Evolutionary conservation across 2,329 filamentous ascomycete genomes (phyloP).

Genomic region (Colletotrichum cordylinicola): DNA sequence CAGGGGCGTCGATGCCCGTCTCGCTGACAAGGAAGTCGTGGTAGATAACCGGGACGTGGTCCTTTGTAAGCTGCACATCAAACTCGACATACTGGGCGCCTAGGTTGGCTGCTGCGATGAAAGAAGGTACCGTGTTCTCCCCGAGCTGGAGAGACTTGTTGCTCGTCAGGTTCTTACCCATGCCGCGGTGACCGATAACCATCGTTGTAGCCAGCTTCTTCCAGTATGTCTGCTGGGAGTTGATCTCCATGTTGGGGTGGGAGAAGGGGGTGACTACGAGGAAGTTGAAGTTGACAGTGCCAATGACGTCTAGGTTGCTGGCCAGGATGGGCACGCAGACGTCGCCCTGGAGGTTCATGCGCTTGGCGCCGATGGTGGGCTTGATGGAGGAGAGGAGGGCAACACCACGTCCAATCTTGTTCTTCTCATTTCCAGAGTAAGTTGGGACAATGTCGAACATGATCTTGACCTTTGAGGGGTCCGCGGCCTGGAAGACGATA

Average conservation of each 20-base stretch:
- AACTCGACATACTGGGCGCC: slow-evolving; percentile 79
- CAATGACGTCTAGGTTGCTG: slow-evolving; percentile 86
- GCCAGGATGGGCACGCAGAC: slow-evolving; percentile 91
- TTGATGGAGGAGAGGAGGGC: slow-evolving; percentile 88
- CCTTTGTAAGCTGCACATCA: slow-evolving; percentile 98
- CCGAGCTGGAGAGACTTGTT: slow-evolving; percentile 91
- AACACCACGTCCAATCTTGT: slow-evolving; percentile 87
- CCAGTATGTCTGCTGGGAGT: slow-evolving; percentile 93
- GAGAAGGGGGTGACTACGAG: slow-evolving; percentile 92
- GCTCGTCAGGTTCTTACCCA: slow-evolving; percentile 88
- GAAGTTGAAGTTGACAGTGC: slow-evolving; percentile 96
- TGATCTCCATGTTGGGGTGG: slow-evolving; percentile 93
- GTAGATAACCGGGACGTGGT: slow-evolving; percentile 97
- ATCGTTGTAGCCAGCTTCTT: slow-evolving; percentile 89
- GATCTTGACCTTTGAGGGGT: slow-evolving; percentile 83
- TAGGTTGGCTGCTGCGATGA: slow-evolving; percentile 93
- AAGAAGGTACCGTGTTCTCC: slow-evolving; percentile 94
- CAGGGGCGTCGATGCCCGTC: slow-evolving; percentile 94
- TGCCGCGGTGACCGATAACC: slow-evolving; percentile 74
- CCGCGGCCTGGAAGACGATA: slow-evolving; percentile 83
- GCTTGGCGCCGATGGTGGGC: slow-evolving; percentile 79
- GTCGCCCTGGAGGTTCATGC: slow-evolving; percentile 93
- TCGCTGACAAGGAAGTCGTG: slow-evolving; percentile 98
- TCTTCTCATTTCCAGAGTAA: slow-evolving; percentile 87
- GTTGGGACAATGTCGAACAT: slow-evolving; percentile 96